These are phyloP conservation scores for Aschersonia sp. DNA, from an alignment of 2,329 filamentous ascomycete species.

Conservation along the genomic window DNA sequence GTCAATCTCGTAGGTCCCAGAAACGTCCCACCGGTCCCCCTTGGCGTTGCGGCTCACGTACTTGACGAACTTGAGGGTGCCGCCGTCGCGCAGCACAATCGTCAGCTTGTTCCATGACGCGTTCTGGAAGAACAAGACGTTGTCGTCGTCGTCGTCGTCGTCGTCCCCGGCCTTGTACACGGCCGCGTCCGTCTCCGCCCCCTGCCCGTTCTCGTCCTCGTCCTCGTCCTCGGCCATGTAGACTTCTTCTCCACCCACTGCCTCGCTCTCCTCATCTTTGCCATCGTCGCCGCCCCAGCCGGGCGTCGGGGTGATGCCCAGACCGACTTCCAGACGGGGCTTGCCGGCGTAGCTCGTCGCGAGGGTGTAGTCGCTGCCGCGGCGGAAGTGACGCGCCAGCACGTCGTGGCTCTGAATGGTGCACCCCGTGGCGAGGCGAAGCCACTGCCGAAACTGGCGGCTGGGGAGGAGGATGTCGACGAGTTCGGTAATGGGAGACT, in stretches of 20 bases:
- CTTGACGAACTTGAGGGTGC: constrained; percentile 85
- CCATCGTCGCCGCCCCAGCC: constrained; percentile 68
- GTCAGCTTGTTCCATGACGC: constrained; percentile 79
- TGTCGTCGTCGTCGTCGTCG: constrained; percentile 42
- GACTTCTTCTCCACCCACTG: constrained; percentile 68
- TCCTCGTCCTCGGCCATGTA: constrained; percentile 88
- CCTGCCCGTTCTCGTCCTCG: constrained; percentile 25
- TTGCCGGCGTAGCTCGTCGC: constrained; percentile 71
- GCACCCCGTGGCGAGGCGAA: constrained; percentile 67
- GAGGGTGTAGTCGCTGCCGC: constrained; percentile 80
- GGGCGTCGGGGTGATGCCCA: constrained; percentile 69
- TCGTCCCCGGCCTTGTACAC: constrained; percentile 66
- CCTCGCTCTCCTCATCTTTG: constrained; percentile 28
- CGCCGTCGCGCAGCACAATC: constrained; percentile 76
- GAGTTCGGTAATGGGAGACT: constrained; percentile 58
- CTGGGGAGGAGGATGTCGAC: constrained; percentile 74
- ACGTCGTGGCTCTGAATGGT: constrained; percentile 60
- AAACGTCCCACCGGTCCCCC: constrained; percentile 88
- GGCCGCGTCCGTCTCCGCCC: constrained; percentile 47
- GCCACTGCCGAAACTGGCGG: constrained; percentile 75
- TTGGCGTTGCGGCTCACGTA: constrained; percentile 73
- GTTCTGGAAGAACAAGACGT: constrained; percentile 48
- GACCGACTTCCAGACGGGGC: constrained; percentile 71
- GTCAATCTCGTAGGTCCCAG: constrained; percentile 60
- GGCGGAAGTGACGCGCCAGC: constrained; percentile 74